Evolutionary conservation across 176 grass and related monocot species (phyloP).

Genomic region (Phyllostachys edulis): DNA sequence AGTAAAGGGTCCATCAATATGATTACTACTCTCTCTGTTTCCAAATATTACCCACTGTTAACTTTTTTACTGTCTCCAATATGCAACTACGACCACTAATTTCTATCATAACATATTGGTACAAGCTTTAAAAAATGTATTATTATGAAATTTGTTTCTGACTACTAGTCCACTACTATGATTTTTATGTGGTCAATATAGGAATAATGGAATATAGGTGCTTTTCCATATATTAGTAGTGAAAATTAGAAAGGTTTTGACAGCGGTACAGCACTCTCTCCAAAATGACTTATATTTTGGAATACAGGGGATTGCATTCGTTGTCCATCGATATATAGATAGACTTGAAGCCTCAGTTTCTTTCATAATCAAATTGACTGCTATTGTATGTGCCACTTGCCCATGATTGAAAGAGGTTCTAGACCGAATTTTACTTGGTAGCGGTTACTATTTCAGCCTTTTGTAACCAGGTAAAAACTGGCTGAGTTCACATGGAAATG

Average conservation of each 20-base stretch:
- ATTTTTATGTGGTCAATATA: background rate
- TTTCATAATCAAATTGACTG: slow-evolving; percentile 15
- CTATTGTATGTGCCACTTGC: background rate
- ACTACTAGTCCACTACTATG: background rate
- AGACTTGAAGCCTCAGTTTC: background rate
- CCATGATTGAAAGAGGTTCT: slow-evolving; percentile 7
- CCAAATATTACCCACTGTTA: background rate
- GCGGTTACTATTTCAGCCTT: background rate
- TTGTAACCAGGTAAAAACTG: background rate
- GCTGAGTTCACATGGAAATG: background rate
- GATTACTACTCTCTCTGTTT: background rate
- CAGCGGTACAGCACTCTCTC: background rate
- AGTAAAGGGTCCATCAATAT: background rate
- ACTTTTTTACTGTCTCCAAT: background rate
- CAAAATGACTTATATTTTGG: background rate
- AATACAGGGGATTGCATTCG: background rate
- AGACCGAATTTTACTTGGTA: background rate
- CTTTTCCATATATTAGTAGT: background rate
- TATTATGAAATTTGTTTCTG: background rate
- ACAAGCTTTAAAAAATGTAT: background rate
- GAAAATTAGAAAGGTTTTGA: background rate
- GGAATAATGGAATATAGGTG: too few species aligned
- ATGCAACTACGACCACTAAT: background rate
- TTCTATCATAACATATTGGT: background rate
- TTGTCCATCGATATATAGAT: background rate